Base-by-base conservation (phyloP, 768 basidiomycete species). In the Glaciozyma antarctica region DNA sequence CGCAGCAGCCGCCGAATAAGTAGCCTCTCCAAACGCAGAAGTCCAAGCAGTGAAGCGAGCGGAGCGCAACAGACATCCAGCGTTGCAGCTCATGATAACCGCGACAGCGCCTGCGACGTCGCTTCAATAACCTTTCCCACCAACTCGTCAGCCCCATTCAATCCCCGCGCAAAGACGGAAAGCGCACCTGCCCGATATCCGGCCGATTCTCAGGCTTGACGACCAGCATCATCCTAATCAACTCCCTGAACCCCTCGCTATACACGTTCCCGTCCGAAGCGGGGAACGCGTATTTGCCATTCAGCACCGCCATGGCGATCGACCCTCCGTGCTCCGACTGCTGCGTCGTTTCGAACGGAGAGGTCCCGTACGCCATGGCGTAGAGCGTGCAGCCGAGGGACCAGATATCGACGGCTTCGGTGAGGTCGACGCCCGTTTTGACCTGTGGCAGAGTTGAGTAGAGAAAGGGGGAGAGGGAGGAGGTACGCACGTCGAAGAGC, bases 311-410 rank as follows among this genome's bases (percentile, higher is more conserved):
- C 93, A 99, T 68, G 2, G 93, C 93, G 73, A 98, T 91, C 53
- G 90, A 93, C 17, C 90, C 90, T 44, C 94, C 94, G 75, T 95
- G 93, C 71, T 91, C 89, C 4, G 88, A 90, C 8, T 88, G 89
- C 76, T 89, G 88, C 0, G 81, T 84, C 67, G 87, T 93, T 78
- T 99, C 94, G 73, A 99, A 99, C 0, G 94, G 94, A 3, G 94
- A 97, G 74, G 91, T 89, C 3, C 87, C 87, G 77, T 98, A 97
- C 0, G 92, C 92, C 54, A 98, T 83, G 0, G 95, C 92, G 71
- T 84, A 99, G 55, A 99, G 81, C 0, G 92, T 93, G 77, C 93
- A 95, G 1, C 95, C 95, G 22, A 99, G 82, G 2, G 92, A 94
- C 94, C 97, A 72, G 43, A 73, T 69, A 51, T 71, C 73, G 63